These are phyloP conservation scores for Paralagenidium karlingii DNA, from an alignment of 352 stramenopile species.

Conservation along the genomic window DNA sequence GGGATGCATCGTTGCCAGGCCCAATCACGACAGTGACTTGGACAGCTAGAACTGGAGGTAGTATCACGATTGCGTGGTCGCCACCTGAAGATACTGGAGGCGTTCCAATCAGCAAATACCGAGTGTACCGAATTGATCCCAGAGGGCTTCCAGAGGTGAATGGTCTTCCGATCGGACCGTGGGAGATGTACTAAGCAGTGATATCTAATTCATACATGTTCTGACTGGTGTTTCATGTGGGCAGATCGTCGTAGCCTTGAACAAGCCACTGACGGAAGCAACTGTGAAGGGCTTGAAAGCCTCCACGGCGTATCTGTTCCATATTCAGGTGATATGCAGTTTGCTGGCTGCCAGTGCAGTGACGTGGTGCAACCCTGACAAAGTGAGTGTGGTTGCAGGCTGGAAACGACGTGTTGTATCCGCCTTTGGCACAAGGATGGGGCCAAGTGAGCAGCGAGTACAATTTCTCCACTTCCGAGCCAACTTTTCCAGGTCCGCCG, in stretches of 20 bases:
- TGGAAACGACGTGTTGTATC: constrained; percentile 17
- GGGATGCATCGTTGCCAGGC: constrained; percentile 18
- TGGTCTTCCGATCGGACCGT: constrained; percentile 9
- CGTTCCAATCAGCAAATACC: constrained; percentile 41
- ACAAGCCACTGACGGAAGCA: not conserved
- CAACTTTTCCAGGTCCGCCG: constrained; percentile 21
- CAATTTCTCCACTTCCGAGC: constrained; percentile 13
- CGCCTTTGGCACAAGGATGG: constrained; percentile 26
- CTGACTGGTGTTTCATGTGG: not conserved
- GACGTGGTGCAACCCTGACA: no score
- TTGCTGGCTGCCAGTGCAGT: not conserved
- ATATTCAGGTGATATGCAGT: constrained; percentile 22
- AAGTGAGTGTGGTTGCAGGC: constrained; percentile 13
- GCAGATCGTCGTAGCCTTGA: constrained; percentile 5
- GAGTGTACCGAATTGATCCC: constrained; percentile 16
- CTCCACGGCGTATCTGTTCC: constrained; percentile 22
- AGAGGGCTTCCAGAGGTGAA: constrained; percentile 6
- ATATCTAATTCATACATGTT: constrained; percentile 3
- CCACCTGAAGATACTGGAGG: constrained; percentile 33
- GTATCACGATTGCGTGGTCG: constrained; percentile 22
- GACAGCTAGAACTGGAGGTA: constrained; percentile 17
- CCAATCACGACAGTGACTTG: constrained; percentile 4
- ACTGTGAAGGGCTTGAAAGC: constrained; percentile 11
- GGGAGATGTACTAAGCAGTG: constrained; percentile 1
- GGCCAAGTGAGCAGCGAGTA: constrained; percentile 16